Conservation (phyloP, 1,284 basidiomycete species). For the Phlebopus sp. region DNA sequence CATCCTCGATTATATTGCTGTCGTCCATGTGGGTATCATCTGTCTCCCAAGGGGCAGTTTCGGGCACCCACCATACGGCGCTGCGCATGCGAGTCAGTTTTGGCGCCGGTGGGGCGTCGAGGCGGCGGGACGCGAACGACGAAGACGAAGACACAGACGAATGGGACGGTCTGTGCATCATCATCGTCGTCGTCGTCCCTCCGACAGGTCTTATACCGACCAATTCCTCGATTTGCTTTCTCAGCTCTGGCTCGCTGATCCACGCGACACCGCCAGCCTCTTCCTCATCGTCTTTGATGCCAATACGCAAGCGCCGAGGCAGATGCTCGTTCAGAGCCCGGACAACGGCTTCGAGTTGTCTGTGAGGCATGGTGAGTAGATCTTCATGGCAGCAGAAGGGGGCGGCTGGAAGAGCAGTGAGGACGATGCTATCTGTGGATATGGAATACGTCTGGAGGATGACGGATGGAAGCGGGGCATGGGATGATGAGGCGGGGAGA, state of each 20-base stretch:
- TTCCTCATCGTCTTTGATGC: slow-evolving; percentile 20
- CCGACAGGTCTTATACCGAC: slow-evolving; percentile 44
- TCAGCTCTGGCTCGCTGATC: slow-evolving; percentile 40
- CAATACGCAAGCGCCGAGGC: slow-evolving; percentile 45
- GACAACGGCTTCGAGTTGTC: slow-evolving; percentile 45
- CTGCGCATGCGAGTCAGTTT: slow-evolving; percentile 25
- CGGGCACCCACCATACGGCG: slow-evolving; percentile 16
- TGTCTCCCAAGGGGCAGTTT: slow-evolving; percentile 27
- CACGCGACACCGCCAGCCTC: slow-evolving; percentile 19
- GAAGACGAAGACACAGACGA: slow-evolving; percentile 16
- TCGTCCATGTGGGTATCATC: slow-evolving; percentile 13
- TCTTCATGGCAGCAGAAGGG: slow-evolving; percentile 66
- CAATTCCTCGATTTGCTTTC: slow-evolving; percentile 46
- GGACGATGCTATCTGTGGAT: slow-evolving; percentile 50
- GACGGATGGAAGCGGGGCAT: slow-evolving; percentile 25
- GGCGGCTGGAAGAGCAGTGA: slow-evolving; percentile 47
- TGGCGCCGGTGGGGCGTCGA: slow-evolving; percentile 23
- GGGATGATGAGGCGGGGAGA: slow-evolving; percentile 8
- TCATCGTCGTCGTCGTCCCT: slow-evolving; percentile 25
- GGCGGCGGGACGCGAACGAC: too few species aligned
- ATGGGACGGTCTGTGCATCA: slow-evolving; percentile 19
- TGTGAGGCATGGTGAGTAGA: slow-evolving; percentile 50
- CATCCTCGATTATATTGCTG: slow-evolving; percentile 3
- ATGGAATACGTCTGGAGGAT: slow-evolving; percentile 52
- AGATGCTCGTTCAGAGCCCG: slow-evolving; percentile 45